Base-by-base conservation (phyloP, 805 yeast genomes). In the Brettanomyces naardenensis region DNA sequence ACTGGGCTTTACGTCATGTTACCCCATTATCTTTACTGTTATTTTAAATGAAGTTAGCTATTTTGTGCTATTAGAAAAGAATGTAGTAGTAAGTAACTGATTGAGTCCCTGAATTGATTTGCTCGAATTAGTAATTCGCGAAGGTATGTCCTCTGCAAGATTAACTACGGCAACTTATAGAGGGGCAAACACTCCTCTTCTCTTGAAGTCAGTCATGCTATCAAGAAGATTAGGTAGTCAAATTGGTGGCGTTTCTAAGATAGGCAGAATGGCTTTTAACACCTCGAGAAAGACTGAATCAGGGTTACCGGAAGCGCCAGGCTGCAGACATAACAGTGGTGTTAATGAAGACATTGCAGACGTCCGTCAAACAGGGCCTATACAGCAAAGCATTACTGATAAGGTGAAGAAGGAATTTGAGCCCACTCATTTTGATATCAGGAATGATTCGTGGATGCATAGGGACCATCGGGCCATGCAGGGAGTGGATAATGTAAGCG, bases 391-490 rank as follows among this genome's bases (percentile, higher is more conserved):
- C 30, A 75, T 80, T 28, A 56, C 61, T 28, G 43, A 53, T 2
- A 77, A 76, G 45, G 49, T 80, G 21, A 45, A 56, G 17, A 44
- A 49, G 5, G 57, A 53, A 26, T 68, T 68, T 34, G 51, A 62
- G 45, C 94, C 75, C 18, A 51, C 53, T 6, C 57, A 45, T 46
- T 66, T 73, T 46, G 69, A 64, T 23, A 69, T 90, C 5, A 65
- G 64, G 41, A 90, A 90, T 56, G 97, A 90, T 59, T 85, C 95
- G 5, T 77, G 76, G 59, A 83, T 83, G 54, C 97, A 90, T 59
- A 75, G 88, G 2, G 89, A 85, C 46, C 97, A 90, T 58, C 80
- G 78, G 41, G 88, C 94, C 2, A 71, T 86, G 64, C 70, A 78
- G 37, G 87, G 80, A 4, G 86, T 89, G 6, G 47, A 69, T 2